These are phyloP conservation scores for Agroathelia rolfsii DNA, from an alignment of 1,284 basidiomycete genomes.

Conservation along the genomic window DNA sequence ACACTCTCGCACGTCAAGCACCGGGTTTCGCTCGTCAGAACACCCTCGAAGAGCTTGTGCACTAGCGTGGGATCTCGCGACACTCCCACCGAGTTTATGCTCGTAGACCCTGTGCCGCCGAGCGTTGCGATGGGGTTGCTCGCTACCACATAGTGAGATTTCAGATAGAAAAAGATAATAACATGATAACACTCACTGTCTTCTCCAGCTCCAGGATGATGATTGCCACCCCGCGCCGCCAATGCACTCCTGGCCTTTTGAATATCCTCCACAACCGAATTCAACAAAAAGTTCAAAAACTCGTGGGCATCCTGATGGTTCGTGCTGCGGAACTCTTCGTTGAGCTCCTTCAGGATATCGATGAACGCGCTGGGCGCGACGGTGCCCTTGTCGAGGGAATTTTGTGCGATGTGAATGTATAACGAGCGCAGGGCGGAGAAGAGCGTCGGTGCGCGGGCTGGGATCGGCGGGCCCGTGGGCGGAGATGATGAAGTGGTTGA, in stretches of 20 bases:
- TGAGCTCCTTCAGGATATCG: slow-evolving; percentile 82
- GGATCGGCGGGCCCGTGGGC: slow-evolving; percentile 31
- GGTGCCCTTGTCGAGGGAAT: slow-evolving; percentile 71
- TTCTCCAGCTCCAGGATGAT: no score
- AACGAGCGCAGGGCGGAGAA: slow-evolving; percentile 85
- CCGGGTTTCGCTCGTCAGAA: slow-evolving; percentile 91
- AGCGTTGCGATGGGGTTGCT: slow-evolving; percentile 48
- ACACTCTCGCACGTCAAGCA: slow-evolving; percentile 96
- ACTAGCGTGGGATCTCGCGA: slow-evolving; percentile 65
- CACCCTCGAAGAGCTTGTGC: slow-evolving; percentile 88
- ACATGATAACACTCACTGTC: slow-evolving; percentile 36
- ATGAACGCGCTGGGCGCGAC: slow-evolving; percentile 84
- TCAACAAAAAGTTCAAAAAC: slow-evolving; percentile 91
- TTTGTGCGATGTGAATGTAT: slow-evolving; percentile 74
- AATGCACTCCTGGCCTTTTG: slow-evolving; percentile 55
- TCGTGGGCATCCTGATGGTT: slow-evolving; percentile 97
- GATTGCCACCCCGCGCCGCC: slow-evolving; percentile 22
- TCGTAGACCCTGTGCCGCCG: slow-evolving; percentile 25
- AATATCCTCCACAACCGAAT: slow-evolving; percentile 89
- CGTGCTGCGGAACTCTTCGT: slow-evolving; percentile 77
- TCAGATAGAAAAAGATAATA: slow-evolving; percentile 4
- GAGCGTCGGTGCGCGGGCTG: slow-evolving; percentile 62
- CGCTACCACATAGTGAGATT: slow-evolving; percentile 29
- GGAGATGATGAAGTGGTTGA: slow-evolving; percentile 15
- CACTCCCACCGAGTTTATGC: slow-evolving; percentile 33